A percentile compares a stretch with the other conserved stretches of the same genome.
These are phyloP conservation scores for Oidium heveae DNA, from an alignment of 2,329 filamentous ascomycete genomes.

Conservation along the genomic window DNA sequence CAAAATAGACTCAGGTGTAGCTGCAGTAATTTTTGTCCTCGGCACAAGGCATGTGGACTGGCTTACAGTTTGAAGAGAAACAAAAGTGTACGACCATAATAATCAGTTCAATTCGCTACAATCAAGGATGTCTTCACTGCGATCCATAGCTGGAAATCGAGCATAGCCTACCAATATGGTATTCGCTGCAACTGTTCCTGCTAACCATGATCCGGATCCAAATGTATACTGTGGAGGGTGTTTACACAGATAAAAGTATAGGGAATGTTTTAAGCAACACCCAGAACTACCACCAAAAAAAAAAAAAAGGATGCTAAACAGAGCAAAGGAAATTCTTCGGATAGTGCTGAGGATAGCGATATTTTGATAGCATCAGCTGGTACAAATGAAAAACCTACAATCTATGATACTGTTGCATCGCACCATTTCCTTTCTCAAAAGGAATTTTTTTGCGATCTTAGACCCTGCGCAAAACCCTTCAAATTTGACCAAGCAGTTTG, in stretches of 20 bases:
- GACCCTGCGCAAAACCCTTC: neutral
- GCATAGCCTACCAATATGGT: neutral
- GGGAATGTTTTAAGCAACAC: neutral
- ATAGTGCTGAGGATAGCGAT: neutral
- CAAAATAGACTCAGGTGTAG: too few relatives aligned
- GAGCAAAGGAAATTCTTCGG: neutral
- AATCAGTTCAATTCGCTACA: neutral
- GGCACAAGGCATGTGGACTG: neutral
- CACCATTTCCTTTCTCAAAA: neutral
- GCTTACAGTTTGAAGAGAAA: neutral
- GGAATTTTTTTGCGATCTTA: neutral
- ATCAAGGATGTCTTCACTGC: neutral
- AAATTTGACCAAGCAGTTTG: neutral
- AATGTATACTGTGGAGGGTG: neutral
- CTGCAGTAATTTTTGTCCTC: neutral
- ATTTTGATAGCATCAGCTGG: neutral
- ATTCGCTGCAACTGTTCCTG: neutral
- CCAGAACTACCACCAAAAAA: neutral
- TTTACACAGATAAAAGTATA: neutral
- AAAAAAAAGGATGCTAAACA: neutral
- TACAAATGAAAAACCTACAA: neutral
- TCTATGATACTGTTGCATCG: neutral
- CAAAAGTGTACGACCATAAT: neutral
- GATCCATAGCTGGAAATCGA: neutral
- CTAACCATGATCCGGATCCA: neutral